Evolutionary conservation across 2,329 filamentous ascomycete genomes (phyloP), one percentile per base, ranked within the genome.

Genomic region (Microcyclospora tardicrescens): DNA sequence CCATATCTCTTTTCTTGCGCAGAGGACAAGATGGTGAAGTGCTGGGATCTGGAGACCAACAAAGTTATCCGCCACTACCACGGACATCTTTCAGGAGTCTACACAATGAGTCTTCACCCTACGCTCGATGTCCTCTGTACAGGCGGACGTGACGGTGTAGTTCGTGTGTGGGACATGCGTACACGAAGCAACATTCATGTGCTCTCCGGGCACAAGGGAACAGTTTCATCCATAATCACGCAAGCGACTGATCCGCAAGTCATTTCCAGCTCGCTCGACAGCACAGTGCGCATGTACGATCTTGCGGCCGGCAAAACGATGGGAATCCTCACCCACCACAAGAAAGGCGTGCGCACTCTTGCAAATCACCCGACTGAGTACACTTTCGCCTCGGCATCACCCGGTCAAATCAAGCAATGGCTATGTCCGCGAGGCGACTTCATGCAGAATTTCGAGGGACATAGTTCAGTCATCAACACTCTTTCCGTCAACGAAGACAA

Each of bases 1-100:
- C 93, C 91, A 0, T 98, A 98, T 57, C 73, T 98, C 9, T 98
- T 98, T 63, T 94, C 86, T 10, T 98, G 91, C 56, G 93, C 85
- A 42, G 91, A 98, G 63, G 91, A 98, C 61, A 98, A 98, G 68
- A 95, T 95, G 87, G 91, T 98, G 45, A 98, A 98, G 64, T 98
- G 91, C 65, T 98, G 91, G 91, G 91, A 98, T 66, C 67, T 98
- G 48, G 91, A 98, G 63, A 95, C 89, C n/a, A 98, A 98, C 68
- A 95, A 95, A 63, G 91, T 98, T 43, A 95, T 96, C 56, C 77
- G 89, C 30, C 91, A 98, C 60, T 98, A 96, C 61, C 91, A 98
- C 60, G 93, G 93, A 13, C 91, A 98, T 64, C 68, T 98, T 15
- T 93, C 84, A 52, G 91, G 91, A 47, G 91, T 98, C 3, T 98